These are phyloP conservation scores for Delonix regia DNA, from an alignment of 306 rosid species.

Conservation along the genomic window DNA sequence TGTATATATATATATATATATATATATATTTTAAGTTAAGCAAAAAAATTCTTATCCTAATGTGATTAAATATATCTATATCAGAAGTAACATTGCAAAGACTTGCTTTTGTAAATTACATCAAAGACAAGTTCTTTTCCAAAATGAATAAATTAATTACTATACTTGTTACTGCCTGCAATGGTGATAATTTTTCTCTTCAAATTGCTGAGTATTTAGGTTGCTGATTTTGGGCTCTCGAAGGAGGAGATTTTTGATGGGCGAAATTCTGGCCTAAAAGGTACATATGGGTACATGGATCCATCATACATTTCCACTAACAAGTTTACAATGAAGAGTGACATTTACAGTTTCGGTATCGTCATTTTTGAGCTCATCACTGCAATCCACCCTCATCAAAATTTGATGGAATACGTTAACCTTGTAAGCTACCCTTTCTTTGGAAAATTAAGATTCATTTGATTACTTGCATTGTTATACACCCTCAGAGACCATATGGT, in stretches of 20 bases:
- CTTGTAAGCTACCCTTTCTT: constrained; percentile 57
- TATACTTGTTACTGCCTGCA: neutral
- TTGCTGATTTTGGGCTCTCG: constrained; percentile 84
- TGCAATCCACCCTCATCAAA: constrained; percentile 82
- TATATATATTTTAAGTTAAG: neutral
- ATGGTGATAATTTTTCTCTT: neutral
- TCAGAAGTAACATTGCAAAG: neutral
- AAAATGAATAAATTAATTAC: neutral
- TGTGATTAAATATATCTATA: neutral
- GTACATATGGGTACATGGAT: constrained; percentile 85
- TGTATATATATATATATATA: too few relatives aligned
- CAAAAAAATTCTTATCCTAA: neutral
- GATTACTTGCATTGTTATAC: neutral
- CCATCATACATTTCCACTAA: constrained; percentile 67
- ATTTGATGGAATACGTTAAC: constrained; percentile 68
- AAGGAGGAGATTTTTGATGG: constrained; percentile 74
- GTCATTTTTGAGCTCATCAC: constrained; percentile 80
- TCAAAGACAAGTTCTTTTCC: neutral
- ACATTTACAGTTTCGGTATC: constrained; percentile 79
- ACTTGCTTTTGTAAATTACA: neutral
- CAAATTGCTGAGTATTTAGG: constrained; percentile 42
- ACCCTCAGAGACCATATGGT: neutral
- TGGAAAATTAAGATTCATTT: neutral
- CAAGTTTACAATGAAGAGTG: constrained; percentile 79
- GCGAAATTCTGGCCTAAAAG: constrained; percentile 71